Evolutionary conservation across 129 eudicot genomes (phyloP), one percentile per base, ranked within the genome.

Genomic region (Heracleum sosnowskyi): DNA sequence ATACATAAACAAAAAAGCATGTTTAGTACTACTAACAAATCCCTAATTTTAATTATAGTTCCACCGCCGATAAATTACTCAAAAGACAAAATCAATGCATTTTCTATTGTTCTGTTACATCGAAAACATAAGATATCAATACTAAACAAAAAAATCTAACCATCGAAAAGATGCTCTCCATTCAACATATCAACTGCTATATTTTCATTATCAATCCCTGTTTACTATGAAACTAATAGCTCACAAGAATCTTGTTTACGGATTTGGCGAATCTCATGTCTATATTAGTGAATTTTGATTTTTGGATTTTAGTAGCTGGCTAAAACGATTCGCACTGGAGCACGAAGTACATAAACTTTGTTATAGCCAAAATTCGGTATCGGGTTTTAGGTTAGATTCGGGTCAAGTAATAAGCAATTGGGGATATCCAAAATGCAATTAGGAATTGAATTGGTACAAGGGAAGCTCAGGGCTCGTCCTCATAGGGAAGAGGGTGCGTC

Each of bases 121-220:
- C 5, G 4, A 26, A n/a, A 8, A 8, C 31, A 26, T 57, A 57
- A 57, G 0, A 29, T 7, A 53, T 24, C 26, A 55, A 24, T 22
- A 9, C 2, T 4, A 2, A 60, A 60, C 11, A 0, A 28, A 62
- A 9, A 13, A 31, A 5, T 37, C 55, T 73, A 22, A 73, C 76
- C 76, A 4, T 46, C 55, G 7, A 24, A 42, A 20, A 73, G 46
- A 39, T 73, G 76, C 76, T 73, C 37, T 5, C 76, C 76, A 4
- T 71, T 71, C 4, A 39, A 9, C 75, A 71, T 35, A 71, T 42
- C 53, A 1, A 73, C 76, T 41, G 76, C 76, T n/a, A 22, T n/a
- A 31, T 73, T 42, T 37, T 73, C 76, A 42, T 73, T 31, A 73
- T 73, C 37, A 41, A 73, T 15, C 76, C 76, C 76, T 73, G 55